Evolutionary conservation across 1,284 basidiomycete genomes (phyloP), one percentile per base, ranked within the genome.

Genomic region (Puccinia coronata): DNA sequence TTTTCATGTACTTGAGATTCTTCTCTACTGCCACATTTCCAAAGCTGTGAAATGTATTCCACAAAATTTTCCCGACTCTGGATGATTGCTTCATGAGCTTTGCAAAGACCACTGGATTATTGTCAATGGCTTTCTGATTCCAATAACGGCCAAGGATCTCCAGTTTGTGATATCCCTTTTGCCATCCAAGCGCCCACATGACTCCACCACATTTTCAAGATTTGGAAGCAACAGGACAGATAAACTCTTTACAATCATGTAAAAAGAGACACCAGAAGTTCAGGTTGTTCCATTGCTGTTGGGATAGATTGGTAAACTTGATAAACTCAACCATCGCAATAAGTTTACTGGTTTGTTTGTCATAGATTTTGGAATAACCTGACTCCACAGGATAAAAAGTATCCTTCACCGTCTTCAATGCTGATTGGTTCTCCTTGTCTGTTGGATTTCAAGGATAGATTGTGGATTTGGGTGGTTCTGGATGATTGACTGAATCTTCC

Each of bases 171-270:
- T 69, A 69, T 4, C 11, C 65, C 41, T 69, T 69, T n/a, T 23
- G 65, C 65, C 65, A 69, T 12, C 65, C 65, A 1, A 69, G 36
- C 14, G 41, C 41, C 65, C 65, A 69, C 65, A 69, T 69, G 4
- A 43, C 23, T 3, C 65, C 65, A 47, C 23, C 65, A 47, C 65
- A 69, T 47, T 43, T 69, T 47, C 39, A 41, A 16, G 65, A 69
- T 69, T 69, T 49, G 12, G 65, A 69, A 69, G 65, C 6, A 6
- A 69, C 65, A 12, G 65, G 65, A 16, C 39, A 69, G 25, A 69
- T 69, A 25, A 69, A 69, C 23, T 69, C 65, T n/a, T 43, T 69
- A 14, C 65, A 69, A 25, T 47, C 12, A n/a, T 69, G 65, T 11
- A 69, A n/a, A n/a, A 43, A 69, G 12, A 69, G 39, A 69, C 39